Evolutionary conservation across 164 flowering plant genomes (phyloP), one percentile per base, ranked within the genome.

Genomic region (Echeveria elegans): DNA sequence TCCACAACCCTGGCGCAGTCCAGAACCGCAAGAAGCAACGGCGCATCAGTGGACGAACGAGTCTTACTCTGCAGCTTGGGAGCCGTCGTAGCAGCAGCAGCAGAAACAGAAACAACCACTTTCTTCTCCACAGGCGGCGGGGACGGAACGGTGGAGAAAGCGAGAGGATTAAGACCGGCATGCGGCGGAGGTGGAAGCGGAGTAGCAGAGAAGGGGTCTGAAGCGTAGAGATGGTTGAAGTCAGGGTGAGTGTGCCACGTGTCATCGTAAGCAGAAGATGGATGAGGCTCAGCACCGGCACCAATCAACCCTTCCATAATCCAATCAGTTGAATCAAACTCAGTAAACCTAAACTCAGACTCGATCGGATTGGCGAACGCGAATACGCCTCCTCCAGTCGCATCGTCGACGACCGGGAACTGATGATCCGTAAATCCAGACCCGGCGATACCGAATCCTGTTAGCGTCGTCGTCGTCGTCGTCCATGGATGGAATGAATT

Each of bases 281-380:
- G n/a, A n/a, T n/a, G 15, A 40, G 45, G 15, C 16, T 43, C 47
- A 43, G 82, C 90, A n/a, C n/a, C n/a, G n/a, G n/a, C n/a, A n/a
- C n/a, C n/a, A 69, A 89, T 88, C 28, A 93, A 73, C 65, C 87
- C 83, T 43, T 90, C 94, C 97, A 90, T 56, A 56, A 56, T 86
- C 98, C 98, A 93, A 73, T 93, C 96, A 52, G 89, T 90, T 14
- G 92, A 81, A 72, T 93, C 98, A 63, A 87, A 86, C 77, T 85
- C 95, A 14, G 52, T 68, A 61, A 85, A 80, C 29, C 85, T 68
- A 60, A 86, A 87, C 41, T 74, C 86, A 37, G 82, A 65, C 24
- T 75, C 69, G 2, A 63, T 34, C 26, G 66, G 61, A 19, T 40
- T n/a, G 14, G 86, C 75, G 47, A 89, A 82, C 48, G 71, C 81